Evolutionary conservation across 2,329 filamentous ascomycete genomes (phyloP).

Genomic region (Alternaria arbusti): DNA sequence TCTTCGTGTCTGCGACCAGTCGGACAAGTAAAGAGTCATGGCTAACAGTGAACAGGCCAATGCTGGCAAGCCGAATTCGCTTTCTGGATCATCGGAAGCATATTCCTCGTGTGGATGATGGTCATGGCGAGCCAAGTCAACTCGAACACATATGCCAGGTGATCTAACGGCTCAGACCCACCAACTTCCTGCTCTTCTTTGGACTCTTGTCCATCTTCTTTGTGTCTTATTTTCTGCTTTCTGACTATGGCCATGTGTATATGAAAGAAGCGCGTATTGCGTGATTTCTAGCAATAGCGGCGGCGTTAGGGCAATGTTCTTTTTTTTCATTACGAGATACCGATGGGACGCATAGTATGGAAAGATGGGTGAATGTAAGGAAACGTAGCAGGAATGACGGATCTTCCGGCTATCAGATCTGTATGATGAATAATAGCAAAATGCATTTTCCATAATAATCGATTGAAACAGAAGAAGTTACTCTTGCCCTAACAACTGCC

Average conservation of each 20-base stretch:
- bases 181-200: background rate
- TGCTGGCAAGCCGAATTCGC: constrained; percentile 69
- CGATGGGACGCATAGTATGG: background rate
- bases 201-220: background rate
- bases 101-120: constrained; percentile 73
- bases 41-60: constrained; percentile 54
- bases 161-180: background rate
- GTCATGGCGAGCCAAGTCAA: constrained; percentile 66
- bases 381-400: background rate
- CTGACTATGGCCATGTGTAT: background rate
- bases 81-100: constrained; percentile 67
- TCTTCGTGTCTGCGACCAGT: background rate
- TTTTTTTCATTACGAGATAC: background rate
- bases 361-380: background rate
- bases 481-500: background rate
- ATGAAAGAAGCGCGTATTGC: background rate
- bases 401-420: background rate
- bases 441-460: background rate
- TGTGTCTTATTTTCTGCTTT: background rate
- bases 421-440: background rate
- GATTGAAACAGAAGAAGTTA: background rate
- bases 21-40: background rate
- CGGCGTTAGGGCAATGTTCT: background rate
- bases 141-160: constrained; percentile 48
- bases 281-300: background rate